Conservation (phyloP, 2,329 filamentous ascomycete species). For the Arthrinium phaeospermum region DNA sequence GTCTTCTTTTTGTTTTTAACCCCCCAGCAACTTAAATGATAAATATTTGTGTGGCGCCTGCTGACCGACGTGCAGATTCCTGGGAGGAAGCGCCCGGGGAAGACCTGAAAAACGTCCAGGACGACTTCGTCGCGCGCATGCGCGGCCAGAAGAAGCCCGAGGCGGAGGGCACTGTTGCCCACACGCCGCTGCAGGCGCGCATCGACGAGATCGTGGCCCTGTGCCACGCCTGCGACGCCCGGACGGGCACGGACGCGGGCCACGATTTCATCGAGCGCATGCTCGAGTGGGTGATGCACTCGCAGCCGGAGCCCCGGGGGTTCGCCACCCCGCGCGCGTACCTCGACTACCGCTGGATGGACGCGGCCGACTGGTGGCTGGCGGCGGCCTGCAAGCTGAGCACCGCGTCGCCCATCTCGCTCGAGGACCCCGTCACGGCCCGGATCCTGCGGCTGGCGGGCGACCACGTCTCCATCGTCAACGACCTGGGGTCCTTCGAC, state of each 20-base stretch:
- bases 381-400: constrained; percentile 16
- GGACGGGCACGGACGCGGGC: background rate
- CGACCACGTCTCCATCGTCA: constrained; percentile 17
- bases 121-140: constrained; percentile 16
- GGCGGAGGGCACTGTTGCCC: background rate
- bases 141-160: constrained; percentile 11
- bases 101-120: constrained; percentile 9
- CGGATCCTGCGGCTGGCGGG: constrained; percentile 9
- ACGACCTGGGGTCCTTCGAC: constrained; percentile 19
- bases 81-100: constrained; percentile 3
- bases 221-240: constrained; percentile 3
- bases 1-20: background rate
- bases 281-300: constrained; percentile 19
- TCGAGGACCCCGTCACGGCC: background rate
- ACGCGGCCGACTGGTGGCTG: constrained; percentile 18
- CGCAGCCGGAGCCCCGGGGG: background rate
- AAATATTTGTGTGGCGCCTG: too few relatives aligned
- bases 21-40: background rate
- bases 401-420: constrained; percentile 8
- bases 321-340: constrained; percentile 12
- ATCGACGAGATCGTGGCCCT: constrained; percentile 14
- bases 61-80: background rate
- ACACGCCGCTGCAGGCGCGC: constrained; percentile 1
- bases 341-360: constrained; percentile 19
- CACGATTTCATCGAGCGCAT: constrained; percentile 15